These are phyloP conservation scores for Saccharomyces hybrid DNA, from an alignment of 1,139 yeast species.

Conservation along the genomic window DNA sequence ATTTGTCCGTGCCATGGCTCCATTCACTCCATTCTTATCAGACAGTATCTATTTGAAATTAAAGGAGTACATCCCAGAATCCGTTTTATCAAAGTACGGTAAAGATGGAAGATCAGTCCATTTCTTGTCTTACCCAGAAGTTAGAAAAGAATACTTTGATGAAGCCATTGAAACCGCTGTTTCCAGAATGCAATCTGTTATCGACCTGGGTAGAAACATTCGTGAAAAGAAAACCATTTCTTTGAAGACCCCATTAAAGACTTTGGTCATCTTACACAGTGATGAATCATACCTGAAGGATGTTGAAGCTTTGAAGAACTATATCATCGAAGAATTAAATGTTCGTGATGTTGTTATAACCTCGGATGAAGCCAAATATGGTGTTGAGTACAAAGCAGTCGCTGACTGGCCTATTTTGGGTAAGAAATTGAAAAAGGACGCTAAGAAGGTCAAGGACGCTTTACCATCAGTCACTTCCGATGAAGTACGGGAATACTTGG, in stretches of 20 bases:
- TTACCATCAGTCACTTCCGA: constrained; percentile 73
- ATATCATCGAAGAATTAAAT: constrained; percentile 85
- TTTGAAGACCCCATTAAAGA: constrained; percentile 88
- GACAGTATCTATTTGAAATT: constrained; percentile 82
- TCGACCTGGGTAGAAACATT: constrained; percentile 90
- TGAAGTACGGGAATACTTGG: constrained; percentile 71
- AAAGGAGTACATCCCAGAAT: constrained; percentile 50
- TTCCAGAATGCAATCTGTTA: constrained; percentile 92
- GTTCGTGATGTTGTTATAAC: constrained; percentile 84
- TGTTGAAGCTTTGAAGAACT: constrained; percentile 65
- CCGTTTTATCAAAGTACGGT: constrained; percentile 38
- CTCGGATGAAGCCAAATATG: constrained; percentile 82
- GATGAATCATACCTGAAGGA: constrained; percentile 70
- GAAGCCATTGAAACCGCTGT: constrained; percentile 76
- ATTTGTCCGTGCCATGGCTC: constrained; percentile 94
- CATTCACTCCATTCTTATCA: constrained; percentile 93
- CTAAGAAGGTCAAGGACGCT: constrained; percentile 88
- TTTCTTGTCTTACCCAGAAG: constrained; percentile 81
- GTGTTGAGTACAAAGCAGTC: constrained; percentile 85
- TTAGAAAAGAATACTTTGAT: constrained; percentile 76
- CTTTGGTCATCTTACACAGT: constrained; percentile 76
- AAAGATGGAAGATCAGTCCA: constrained; percentile 79
- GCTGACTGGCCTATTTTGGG: constrained; percentile 99
- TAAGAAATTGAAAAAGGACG: constrained; percentile 91
- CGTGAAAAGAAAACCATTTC: constrained; percentile 94